phyloP scores from a whole-genome alignment of 176 grass and related monocot genomes.

The Eragrostis nindensis region DNA sequence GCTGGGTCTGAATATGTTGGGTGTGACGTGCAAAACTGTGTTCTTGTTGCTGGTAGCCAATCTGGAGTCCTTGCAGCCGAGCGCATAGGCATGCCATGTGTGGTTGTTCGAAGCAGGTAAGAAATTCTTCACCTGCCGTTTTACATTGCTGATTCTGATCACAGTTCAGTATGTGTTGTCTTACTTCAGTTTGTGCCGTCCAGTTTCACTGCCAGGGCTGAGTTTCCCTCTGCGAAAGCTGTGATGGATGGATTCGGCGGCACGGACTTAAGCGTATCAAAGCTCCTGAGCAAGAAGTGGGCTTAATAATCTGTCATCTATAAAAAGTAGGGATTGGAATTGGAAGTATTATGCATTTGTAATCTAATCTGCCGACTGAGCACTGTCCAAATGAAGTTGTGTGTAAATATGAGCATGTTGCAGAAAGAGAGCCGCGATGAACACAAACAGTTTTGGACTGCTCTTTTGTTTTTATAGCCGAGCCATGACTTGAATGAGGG shows the following conservation, averaged over 20 bases:
- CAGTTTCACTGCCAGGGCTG: conserved; percentile 74
- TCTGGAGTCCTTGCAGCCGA: conserved; percentile 63
- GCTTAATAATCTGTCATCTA: not conserved
- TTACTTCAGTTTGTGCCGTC: not conserved
- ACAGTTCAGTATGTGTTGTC: not conserved
- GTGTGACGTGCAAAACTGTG: conserved; percentile 56
- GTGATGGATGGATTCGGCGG: conserved; percentile 81
- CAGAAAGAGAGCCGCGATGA: not conserved
- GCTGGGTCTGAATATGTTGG: conserved; percentile 66
- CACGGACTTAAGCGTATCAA: conserved; percentile 73
- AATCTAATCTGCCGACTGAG: not conserved
- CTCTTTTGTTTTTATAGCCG: not conserved
- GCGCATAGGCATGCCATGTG: conserved; percentile 73
- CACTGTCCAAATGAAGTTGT: not conserved
- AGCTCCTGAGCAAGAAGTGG: conserved; percentile 67
- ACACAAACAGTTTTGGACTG: not conserved
- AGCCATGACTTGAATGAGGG: not conserved
- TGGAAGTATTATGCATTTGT: not conserved
- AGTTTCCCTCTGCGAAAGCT: conserved; percentile 75
- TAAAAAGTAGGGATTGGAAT: not conserved
- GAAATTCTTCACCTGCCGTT: not conserved
- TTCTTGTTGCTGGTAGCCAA: conserved; percentile 73
- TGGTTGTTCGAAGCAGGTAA: conserved; percentile 80
- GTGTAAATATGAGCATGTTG: not conserved
- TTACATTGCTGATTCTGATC: not conserved